Conservation (phyloP, 2,329 filamentous ascomycete genomes). For the Fusarium luffae region DNA sequence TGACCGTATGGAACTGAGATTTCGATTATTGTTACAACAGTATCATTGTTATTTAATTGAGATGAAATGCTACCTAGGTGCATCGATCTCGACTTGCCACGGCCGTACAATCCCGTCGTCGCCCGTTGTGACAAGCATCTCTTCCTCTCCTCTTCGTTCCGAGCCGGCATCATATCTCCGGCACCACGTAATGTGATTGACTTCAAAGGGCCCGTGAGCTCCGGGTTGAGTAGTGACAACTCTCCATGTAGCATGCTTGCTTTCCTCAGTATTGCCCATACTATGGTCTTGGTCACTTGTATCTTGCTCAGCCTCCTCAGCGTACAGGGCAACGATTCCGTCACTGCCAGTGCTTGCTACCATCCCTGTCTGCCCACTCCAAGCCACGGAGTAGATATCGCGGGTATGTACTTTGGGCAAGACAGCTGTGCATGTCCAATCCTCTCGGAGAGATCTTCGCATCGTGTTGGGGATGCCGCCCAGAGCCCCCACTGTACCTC, state of each 20-base stretch:
- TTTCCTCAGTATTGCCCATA: constrained; percentile 39
- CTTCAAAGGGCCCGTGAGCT: constrained; percentile 90
- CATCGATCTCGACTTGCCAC: constrained; percentile 70
- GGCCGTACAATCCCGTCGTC: constrained; percentile 90
- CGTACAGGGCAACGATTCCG: constrained; percentile 80
- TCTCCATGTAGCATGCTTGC: constrained; percentile 69
- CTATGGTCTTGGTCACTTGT: constrained; percentile 41
- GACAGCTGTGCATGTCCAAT: constrained; percentile 82
- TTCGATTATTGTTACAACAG: not conserved
- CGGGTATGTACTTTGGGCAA: constrained; percentile 81
- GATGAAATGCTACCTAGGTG: constrained; percentile 21
- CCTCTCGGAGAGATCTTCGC: constrained; percentile 79
- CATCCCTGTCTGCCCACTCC: constrained; percentile 81
- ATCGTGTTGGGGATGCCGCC: constrained; percentile 89
- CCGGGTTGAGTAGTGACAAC: constrained; percentile 75
- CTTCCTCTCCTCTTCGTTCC: constrained; percentile 70
- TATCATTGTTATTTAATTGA: constrained; percentile 5
- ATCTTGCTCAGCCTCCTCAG: constrained; percentile 17
- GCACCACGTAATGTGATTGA: constrained; percentile 94
- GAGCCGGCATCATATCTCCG: constrained; percentile 75
- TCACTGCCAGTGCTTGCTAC: constrained; percentile 93
- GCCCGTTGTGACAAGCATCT: constrained; percentile 89
- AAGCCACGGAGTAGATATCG: constrained; percentile 85
- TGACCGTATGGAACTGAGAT: not conserved
- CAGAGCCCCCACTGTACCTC: constrained; percentile 55